Conservation (phyloP, 768 basidiomycete species). For the Agrocybe chaxingu region DNA sequence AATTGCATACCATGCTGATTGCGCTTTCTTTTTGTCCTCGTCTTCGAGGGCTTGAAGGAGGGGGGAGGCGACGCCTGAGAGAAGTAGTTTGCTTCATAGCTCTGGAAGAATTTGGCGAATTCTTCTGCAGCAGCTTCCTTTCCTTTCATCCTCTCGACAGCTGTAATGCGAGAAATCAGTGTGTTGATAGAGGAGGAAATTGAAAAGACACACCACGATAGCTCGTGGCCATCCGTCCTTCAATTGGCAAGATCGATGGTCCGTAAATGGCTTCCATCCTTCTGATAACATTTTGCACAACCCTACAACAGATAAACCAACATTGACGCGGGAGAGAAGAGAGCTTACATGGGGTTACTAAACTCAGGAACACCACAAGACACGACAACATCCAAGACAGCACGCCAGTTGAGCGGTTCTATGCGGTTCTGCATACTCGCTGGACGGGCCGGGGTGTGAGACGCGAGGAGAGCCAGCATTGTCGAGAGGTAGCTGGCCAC, state of each 20-base stretch:
- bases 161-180: not conserved
- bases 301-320: conserved; percentile 18
- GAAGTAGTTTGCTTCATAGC: no score
- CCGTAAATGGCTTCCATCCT: conserved; percentile 25
- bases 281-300: conserved; percentile 25
- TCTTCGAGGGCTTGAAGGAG: no score
- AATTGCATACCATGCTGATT: no score
- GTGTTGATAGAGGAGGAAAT: not conserved
- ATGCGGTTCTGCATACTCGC: conserved; percentile 66
- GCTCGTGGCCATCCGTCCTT: conserved; percentile 14
- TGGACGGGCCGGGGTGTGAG: conserved; percentile 51
- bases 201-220: conserved; percentile 13
- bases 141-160: conserved; percentile 13
- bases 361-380: conserved; percentile 33
- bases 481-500: conserved; percentile 44
- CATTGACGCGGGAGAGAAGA: not conserved
- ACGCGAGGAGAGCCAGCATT: conserved; percentile 51
- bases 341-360: conserved; percentile 34
- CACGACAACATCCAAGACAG: conserved; percentile 52
- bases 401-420: conserved; percentile 59
- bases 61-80: no score
- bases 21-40: no score
- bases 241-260: conserved; percentile 12
- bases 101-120: conserved; percentile 1
- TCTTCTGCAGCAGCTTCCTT: conserved; percentile 3